These are phyloP conservation scores for Adansonia grandidieri DNA, from an alignment of 441 rosid genomes.

Conservation along the genomic window DNA sequence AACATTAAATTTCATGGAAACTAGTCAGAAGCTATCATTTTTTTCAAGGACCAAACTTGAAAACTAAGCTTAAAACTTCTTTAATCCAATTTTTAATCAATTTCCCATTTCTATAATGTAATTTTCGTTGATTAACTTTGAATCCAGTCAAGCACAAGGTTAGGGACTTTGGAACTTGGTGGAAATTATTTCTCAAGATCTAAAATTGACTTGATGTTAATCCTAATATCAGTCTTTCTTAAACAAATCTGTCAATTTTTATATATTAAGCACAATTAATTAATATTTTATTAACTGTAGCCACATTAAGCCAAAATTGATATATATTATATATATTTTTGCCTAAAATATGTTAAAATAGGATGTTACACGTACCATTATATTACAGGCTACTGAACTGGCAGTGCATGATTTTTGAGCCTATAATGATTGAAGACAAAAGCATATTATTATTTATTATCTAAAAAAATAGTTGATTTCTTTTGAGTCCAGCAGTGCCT, in stretches of 20 bases:
- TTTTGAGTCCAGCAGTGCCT: background rate
- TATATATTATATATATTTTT: background rate
- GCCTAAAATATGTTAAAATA: background rate
- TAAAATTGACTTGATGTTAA: slow-evolving; percentile 37
- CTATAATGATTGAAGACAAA: background rate
- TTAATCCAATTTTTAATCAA: background rate
- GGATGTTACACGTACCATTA: background rate
- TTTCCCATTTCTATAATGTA: slow-evolving; percentile 9
- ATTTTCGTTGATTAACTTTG: slow-evolving; percentile 20
- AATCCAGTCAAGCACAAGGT: slow-evolving; percentile 30
- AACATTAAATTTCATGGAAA: slow-evolving; percentile 28
- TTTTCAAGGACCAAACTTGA: slow-evolving; percentile 29
- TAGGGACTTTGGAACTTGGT: slow-evolving; percentile 27
- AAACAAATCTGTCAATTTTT: background rate
- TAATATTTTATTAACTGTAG: background rate
- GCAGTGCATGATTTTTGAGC: background rate
- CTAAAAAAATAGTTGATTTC: background rate
- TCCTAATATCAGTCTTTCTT: slow-evolving; percentile 39
- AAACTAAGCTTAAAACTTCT: slow-evolving; percentile 19
- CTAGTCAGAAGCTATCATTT: slow-evolving; percentile 23
- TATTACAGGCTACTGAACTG: background rate
- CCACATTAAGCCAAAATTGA: background rate
- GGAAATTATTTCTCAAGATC: slow-evolving; percentile 1
- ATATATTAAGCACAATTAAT: background rate
- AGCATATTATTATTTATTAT: background rate